Evolutionary conservation across 352 stramenopile species (phyloP).

Genomic region (Globisporangium sylvaticum): DNA sequence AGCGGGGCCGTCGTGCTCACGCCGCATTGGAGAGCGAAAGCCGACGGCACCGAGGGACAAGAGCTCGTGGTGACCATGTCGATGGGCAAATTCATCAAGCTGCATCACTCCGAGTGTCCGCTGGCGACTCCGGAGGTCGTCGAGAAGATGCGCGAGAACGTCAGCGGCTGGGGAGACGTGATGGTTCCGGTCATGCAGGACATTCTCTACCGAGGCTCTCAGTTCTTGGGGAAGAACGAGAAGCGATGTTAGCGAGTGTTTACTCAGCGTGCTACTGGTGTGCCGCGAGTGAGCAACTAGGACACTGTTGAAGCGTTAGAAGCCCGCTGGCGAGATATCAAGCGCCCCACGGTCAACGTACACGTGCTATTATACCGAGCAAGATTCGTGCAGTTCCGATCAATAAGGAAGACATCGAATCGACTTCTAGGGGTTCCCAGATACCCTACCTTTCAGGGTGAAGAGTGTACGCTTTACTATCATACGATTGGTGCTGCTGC

Average conservation of each 20-base stretch:
- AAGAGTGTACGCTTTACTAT: no score
- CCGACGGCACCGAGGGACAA: constrained; percentile 5
- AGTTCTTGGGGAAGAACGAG: no score
- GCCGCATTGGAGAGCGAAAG: constrained; percentile 21
- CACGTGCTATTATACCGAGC: no score
- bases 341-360: no score
- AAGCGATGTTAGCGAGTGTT: no score
- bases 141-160: constrained; percentile 16
- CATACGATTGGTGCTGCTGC: no score
- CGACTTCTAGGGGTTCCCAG: no score
- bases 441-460: no score
- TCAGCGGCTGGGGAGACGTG: constrained; percentile 19
- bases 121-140: constrained; percentile 19
- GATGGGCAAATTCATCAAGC: constrained; percentile 22
- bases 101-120: constrained; percentile 18
- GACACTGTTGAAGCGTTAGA: no score
- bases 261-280: not conserved
- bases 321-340: no score
- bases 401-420: no score
- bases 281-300: not conserved
- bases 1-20: constrained; percentile 14
- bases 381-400: no score
- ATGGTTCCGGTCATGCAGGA: constrained; percentile 23
- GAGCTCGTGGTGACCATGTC: constrained; percentile 26
- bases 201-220: not conserved